These are phyloP conservation scores for Byssochlamys sp. DNA, from an alignment of 2,329 filamentous ascomycete species.

Conservation along the genomic window DNA sequence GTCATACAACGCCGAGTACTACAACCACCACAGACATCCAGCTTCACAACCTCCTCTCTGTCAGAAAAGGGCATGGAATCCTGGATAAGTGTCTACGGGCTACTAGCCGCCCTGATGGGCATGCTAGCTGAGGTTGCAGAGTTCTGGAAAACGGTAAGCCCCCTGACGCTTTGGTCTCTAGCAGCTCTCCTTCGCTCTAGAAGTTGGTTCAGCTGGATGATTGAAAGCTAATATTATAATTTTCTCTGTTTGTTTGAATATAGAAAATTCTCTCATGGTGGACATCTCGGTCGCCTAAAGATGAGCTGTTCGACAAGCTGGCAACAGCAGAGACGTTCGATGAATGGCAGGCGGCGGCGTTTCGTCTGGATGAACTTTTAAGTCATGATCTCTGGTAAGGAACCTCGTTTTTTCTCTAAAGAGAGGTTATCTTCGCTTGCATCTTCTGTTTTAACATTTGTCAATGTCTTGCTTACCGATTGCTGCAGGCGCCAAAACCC, in stretches of 20 bases:
- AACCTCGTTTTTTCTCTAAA: neutral
- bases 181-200: neutral
- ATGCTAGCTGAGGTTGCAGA: slow-evolving; percentile 52
- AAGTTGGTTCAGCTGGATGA: neutral
- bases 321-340: slow-evolving; percentile 62
- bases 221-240: neutral
- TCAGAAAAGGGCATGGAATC: slow-evolving; percentile 11
- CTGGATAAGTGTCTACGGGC: slow-evolving; percentile 15
- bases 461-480: neutral
- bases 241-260: neutral
- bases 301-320: slow-evolving; percentile 57
- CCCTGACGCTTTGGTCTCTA: neutral
- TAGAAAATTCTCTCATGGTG: slow-evolving; percentile 63
- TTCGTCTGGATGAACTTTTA: slow-evolving; percentile 71
- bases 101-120: slow-evolving; percentile 39
- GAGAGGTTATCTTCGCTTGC: neutral
- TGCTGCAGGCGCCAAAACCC: slow-evolving; percentile 66
- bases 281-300: slow-evolving; percentile 53
- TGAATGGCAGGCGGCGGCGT: slow-evolving; percentile 77
- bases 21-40: neutral
- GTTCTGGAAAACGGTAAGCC: slow-evolving; percentile 54
- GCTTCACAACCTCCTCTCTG: neutral
- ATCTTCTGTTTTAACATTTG: neutral
- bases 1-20: neutral
- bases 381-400: slow-evolving; percentile 68